A percentile compares a stretch with the other conserved stretches of the same genome.
phyloP scores from a whole-genome alignment of 768 basidiomycete genomes.

The Kwoniella pini region DNA sequence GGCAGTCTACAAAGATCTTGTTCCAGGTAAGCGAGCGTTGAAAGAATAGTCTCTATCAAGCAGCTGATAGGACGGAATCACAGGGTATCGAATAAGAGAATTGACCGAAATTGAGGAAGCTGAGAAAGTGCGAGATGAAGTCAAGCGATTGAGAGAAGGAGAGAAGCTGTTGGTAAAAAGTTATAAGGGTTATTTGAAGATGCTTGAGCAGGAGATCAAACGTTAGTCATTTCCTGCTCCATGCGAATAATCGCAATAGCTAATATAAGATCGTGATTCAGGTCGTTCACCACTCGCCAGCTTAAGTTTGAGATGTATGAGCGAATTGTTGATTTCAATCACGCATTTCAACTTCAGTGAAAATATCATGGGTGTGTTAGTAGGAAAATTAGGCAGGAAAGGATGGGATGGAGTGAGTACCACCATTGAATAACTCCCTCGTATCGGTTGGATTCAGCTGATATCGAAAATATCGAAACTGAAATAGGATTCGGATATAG shows the following conservation, averaged over 20 bases:
- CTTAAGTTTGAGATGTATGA: slow-evolving; percentile 78
- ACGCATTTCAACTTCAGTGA: slow-evolving; percentile 96
- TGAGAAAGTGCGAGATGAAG: slow-evolving; percentile 93
- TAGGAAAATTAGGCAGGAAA: slow-evolving; percentile 76
- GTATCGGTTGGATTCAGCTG: too few relatives aligned
- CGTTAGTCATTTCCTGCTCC: slow-evolving; percentile 58
- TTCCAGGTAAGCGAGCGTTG: slow-evolving; percentile 60
- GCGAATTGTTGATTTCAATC: slow-evolving; percentile 74
- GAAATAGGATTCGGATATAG: slow-evolving; percentile 77
- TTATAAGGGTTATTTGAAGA: slow-evolving; percentile 85
- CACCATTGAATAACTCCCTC: not conserved
- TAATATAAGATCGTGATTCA: slow-evolving; percentile 13
- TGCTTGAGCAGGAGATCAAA: slow-evolving; percentile 83
- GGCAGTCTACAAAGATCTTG: slow-evolving; percentile 92
- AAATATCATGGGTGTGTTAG: slow-evolving; percentile 85
- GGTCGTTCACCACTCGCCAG: slow-evolving; percentile 57
- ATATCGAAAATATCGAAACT: too few relatives aligned
- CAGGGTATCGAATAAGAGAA: slow-evolving; percentile 85
- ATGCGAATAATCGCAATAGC: not conserved
- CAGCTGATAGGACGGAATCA: slow-evolving; percentile 2
- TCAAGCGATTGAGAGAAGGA: slow-evolving; percentile 84
- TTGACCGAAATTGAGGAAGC: slow-evolving; percentile 86
- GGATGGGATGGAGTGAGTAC: slow-evolving; percentile 81
- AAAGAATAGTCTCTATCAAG: not conserved
- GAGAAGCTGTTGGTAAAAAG: slow-evolving; percentile 87